Base-by-base conservation (phyloP, 257 asterid genomes). In the Lantana camara region DNA sequence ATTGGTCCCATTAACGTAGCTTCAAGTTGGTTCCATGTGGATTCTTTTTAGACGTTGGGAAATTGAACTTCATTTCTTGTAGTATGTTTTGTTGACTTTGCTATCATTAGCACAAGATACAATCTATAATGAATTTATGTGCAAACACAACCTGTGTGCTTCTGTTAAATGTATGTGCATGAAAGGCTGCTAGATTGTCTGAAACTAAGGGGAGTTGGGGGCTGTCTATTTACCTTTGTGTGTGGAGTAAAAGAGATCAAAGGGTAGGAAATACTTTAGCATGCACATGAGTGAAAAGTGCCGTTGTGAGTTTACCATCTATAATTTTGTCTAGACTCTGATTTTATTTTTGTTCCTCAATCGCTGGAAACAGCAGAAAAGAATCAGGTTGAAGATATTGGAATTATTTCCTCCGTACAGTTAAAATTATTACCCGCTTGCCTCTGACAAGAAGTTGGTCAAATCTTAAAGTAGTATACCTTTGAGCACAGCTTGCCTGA, bases 361-460 rank as follows among this genome's bases (percentile, higher is more conserved):
- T n/a, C 54, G 50, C 40, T 51, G 3, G 21, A 71, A 70, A 44
- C 27, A 16, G 17, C 21, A 9, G 21, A 60, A 64, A 41, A 27
- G 46, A 20, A 12, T 29, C 15, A 12, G 37, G 37, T 63, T 54
- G 49, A n/a, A 34, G 1, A 17, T 6, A 55, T 6, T 37, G 60
- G 21, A 21, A 45, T 27, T 55, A 12, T 60, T 35, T 58, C 51
- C 50, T 17, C 27, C 12, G 9, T 17, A 44, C 8, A 12, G 22
- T 14, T 46, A 11, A 24, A 42, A 40, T 19, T 70, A 19, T 22
- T 35, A 6, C 7, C 64, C 30, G 27, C 53, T 45, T 59, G 15
- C 45, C 45, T 68, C 60, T 60, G 13, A n/a, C 5, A 40, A 38
- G 58, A 29, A 55, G 61, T 42, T 16, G 22, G 57, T 48, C 54